Conservation (phyloP, 1,284 basidiomycete genomes). For the Moesziomyces parantarcticus region DNA sequence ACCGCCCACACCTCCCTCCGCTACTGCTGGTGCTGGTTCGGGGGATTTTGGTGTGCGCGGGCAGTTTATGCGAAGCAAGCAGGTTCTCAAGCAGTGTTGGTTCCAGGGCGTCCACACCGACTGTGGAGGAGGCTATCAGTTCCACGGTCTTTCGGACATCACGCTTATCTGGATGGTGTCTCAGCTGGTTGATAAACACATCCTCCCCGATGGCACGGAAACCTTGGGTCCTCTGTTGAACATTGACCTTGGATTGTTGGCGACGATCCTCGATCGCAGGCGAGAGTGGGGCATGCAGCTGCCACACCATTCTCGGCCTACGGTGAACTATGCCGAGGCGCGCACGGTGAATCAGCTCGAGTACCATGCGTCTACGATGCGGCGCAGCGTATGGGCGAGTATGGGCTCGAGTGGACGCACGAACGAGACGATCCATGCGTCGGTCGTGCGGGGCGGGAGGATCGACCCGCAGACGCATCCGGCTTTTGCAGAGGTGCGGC, state of each 20-base stretch:
- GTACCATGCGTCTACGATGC: slow-evolving; percentile 15
- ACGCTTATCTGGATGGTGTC: slow-evolving; percentile 64
- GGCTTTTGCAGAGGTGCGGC: slow-evolving; percentile 30
- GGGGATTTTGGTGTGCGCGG: slow-evolving; percentile 4
- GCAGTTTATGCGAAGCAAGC: slow-evolving; percentile 36
- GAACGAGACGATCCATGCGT: slow-evolving; percentile 49
- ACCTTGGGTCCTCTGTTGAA: slow-evolving; percentile 44
- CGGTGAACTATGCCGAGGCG: slow-evolving; percentile 19
- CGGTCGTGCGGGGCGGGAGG: slow-evolving; percentile 36
- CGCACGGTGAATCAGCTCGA: slow-evolving; percentile 18
- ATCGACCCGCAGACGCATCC: slow-evolving; percentile 16
- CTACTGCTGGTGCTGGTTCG: not conserved
- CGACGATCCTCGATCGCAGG: slow-evolving; percentile 40
- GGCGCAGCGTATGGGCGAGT: slow-evolving; percentile 36
- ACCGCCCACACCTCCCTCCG: slow-evolving; percentile 4
- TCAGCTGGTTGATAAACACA: slow-evolving; percentile 46
- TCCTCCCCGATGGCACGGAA: slow-evolving; percentile 14
- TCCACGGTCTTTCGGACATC: slow-evolving; percentile 61
- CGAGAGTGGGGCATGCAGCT: slow-evolving; percentile 46
- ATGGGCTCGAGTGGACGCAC: slow-evolving; percentile 25
- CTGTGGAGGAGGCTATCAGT: slow-evolving; percentile 57
- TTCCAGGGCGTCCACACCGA: slow-evolving; percentile 64
- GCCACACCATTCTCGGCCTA: slow-evolving; percentile 37
- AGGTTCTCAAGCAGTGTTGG: slow-evolving; percentile 63
- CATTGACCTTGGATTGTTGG: slow-evolving; percentile 39